Percentiles rank a stretch among this genome's conserved stretches.
phyloP scores from a whole-genome alignment of 2,329 filamentous ascomycete genomes.

The Fusarium nanum region DNA sequence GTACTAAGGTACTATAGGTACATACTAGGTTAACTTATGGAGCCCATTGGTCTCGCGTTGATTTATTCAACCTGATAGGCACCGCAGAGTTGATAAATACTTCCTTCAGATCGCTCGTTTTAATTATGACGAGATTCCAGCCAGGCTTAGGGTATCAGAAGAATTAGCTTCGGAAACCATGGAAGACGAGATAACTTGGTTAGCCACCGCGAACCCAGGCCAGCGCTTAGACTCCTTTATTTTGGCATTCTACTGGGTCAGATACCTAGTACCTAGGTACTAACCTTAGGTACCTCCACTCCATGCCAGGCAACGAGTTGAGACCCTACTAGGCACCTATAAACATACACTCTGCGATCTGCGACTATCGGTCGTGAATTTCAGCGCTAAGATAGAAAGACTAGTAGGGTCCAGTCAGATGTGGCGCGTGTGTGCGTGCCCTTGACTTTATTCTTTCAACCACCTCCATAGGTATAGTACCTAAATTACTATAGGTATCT shows the following conservation, averaged over 20 bases:
- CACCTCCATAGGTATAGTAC: not conserved
- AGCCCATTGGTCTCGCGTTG: no score
- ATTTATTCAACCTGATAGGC: no score
- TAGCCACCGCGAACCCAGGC: not conserved
- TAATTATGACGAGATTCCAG: no score
- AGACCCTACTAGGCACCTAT: not conserved
- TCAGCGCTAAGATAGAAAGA: not conserved
- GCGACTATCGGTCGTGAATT: not conserved
- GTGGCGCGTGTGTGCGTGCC: conserved; percentile 33
- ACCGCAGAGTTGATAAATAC: no score
- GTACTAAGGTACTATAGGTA: not conserved
- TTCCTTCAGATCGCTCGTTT: no score
- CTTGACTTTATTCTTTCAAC: not conserved
- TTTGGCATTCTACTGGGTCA: not conserved
- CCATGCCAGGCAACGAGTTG: no score
- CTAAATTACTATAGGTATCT: no score
- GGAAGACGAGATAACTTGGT: not conserved
- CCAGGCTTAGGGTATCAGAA: no score
- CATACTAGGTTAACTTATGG: no score
- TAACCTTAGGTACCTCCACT: not conserved
- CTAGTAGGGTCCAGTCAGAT: conserved; percentile 2
- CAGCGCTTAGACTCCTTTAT: not conserved
- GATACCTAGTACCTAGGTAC: no score
- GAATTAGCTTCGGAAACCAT: not conserved
- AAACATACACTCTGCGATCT: not conserved